phyloP scores from a whole-genome alignment of 1,139 yeast genomes.

The Tardiomyces depauwii region DNA sequence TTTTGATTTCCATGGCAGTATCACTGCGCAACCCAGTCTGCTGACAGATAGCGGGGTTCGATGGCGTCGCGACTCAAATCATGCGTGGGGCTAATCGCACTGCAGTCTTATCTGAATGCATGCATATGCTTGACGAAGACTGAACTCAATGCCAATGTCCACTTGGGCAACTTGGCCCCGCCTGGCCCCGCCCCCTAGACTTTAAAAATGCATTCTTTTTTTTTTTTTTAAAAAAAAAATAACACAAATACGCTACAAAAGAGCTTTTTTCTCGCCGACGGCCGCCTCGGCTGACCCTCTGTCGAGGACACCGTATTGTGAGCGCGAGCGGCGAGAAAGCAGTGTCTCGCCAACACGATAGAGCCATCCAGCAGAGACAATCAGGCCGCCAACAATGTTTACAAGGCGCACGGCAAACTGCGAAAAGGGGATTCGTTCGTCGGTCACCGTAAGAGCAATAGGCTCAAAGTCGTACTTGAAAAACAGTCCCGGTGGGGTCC shows the following conservation, averaged over 20 bases:
- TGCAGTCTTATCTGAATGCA: neutral
- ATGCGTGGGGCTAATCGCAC: neutral
- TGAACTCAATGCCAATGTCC: no score
- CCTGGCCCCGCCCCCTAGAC: no score
- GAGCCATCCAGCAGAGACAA: slow-evolving; percentile 36
- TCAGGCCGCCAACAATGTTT: slow-evolving; percentile 67
- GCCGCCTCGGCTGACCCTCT: neutral
- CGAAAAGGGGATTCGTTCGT: slow-evolving; percentile 61
- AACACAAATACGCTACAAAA: neutral
- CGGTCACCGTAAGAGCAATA: slow-evolving; percentile 55
- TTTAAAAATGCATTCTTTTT: no score
- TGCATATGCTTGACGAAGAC: neutral
- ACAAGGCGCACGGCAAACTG: slow-evolving; percentile 70
- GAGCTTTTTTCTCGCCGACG: neutral
- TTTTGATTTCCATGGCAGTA: neutral
- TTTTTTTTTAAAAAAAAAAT: no score
- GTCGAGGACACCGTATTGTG: neutral
- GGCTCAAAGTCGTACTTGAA: slow-evolving; percentile 87
- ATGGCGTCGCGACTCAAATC: neutral
- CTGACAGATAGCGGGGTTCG: no score
- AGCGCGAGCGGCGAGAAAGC: neutral
- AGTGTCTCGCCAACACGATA: slow-evolving; percentile 11
- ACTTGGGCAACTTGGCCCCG: no score
- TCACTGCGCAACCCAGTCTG: no score
- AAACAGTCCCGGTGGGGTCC: slow-evolving; percentile 58